Evolutionary conservation across 345 rosid species (phyloP), one percentile per base, ranked within the genome.

Genomic region (Populus nigra): DNA sequence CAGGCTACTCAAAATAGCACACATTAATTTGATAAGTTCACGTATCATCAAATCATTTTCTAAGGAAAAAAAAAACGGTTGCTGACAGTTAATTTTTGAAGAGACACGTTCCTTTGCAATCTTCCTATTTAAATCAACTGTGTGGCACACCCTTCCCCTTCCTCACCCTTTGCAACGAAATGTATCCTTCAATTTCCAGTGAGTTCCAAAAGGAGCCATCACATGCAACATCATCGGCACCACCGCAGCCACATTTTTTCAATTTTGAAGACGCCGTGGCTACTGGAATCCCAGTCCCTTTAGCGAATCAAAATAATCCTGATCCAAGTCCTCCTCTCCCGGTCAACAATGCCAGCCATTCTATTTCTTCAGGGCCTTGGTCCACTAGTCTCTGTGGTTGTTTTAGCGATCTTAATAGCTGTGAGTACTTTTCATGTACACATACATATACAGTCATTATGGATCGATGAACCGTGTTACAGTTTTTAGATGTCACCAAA

Each of bases 311-410:
- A 63, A 71, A 49, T 33, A 55, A 35, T 31, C 78, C 63, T 50
- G 50, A 47, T 47, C 15, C 75, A 47, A 20, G 0, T 61, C 23
- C 65, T 27, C 38, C 8, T 4, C 50, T 6, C 4, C 61, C 31
- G 16, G 17, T 25, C 3, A 23, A 20, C 49, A 29, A 36, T 22
- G 20, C 69, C 25, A 57, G 22, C 27, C 29, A 33, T 15, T 15
- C 31, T 2, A 68, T 49, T 45, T 39, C 77, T 36, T 62, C 83
- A 8, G 71, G 65, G 0, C 29, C 88, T 65, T 87, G 91, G 93
- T 86, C 93, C 55, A 85, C 86, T 31, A 83, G 84, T 74, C 89
- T 90, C 13, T 90, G 91, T 68, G 81, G 76, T 77, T 88, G 89
- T 29, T 87, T 84, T 50, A 65, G 76, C 9, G 89, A 90, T 76